Evolutionary conservation across 305 asterid genomes (phyloP).

Genomic region (Rubia occidens): DNA sequence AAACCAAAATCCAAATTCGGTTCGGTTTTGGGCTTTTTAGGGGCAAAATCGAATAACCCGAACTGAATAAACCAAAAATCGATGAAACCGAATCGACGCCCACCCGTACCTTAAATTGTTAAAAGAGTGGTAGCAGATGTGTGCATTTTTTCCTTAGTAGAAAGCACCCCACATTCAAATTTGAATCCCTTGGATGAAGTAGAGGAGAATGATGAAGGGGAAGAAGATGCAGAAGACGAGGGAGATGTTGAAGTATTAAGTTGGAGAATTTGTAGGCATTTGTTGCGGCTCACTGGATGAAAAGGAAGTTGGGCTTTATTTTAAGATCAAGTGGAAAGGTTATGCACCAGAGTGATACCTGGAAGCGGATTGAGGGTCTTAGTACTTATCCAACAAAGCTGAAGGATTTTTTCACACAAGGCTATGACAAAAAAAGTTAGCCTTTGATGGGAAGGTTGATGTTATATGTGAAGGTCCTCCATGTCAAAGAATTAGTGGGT

Average conservation of each 20-base stretch:
- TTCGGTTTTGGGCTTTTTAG: no score
- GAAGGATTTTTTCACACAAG: conserved; percentile 44
- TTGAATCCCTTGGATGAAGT: conserved; percentile 16
- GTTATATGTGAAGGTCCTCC: no score
- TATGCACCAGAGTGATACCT: conserved; percentile 66
- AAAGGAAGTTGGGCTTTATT: conserved; percentile 41
- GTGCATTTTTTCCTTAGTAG: conserved; percentile 29
- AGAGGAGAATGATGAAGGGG: conserved; percentile 6
- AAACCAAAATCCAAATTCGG: no score
- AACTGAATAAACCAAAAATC: no score
- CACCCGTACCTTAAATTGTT: conserved; percentile 47
- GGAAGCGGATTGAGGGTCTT: conserved; percentile 72
- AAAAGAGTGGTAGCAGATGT: conserved; percentile 60
- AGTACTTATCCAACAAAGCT: conserved; percentile 53
- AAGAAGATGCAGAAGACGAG: conserved; percentile 15
- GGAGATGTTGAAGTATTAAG: conserved; percentile 23
- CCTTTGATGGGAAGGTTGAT: conserved; percentile 35
- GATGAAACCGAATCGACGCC: no score
- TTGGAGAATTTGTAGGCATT: conserved; percentile 47
- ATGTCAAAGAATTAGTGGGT: no score
- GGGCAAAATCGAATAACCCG: no score
- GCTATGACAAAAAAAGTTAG: conserved; percentile 38
- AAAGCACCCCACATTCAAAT: conserved; percentile 19
- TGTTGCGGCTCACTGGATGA: conserved; percentile 61
- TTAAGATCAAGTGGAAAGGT: conserved; percentile 71